These are phyloP conservation scores for Fonsecaea monophora DNA, from an alignment of 2,329 filamentous ascomycete species.

Conservation along the genomic window DNA sequence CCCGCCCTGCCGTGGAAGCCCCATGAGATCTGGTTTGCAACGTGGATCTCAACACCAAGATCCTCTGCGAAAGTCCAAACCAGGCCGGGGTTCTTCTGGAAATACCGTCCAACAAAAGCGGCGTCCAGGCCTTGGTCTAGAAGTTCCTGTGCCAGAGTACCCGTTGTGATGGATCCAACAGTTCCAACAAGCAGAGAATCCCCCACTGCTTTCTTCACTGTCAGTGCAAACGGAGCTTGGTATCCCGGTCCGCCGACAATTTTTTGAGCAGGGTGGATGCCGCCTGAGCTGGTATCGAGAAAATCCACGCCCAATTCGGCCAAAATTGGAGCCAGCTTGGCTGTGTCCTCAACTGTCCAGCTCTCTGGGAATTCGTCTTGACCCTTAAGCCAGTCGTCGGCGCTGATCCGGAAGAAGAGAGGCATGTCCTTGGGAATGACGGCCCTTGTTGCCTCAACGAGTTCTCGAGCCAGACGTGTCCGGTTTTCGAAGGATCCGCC, in stretches of 20 bases:
- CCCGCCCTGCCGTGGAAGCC: conserved; percentile 33
- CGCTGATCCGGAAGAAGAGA: conserved; percentile 74
- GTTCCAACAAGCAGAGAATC: conserved; percentile 73
- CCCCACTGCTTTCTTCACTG: conserved; percentile 75
- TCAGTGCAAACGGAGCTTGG: conserved; percentile 75
- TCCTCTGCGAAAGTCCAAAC: conserved; percentile 76
- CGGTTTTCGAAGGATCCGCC: conserved; percentile 67
- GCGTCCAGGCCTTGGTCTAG: conserved; percentile 69
- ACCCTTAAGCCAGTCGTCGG: conserved; percentile 74
- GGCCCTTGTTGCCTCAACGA: conserved; percentile 67
- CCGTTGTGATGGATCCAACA: conserved; percentile 76
- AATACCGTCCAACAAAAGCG: conserved; percentile 75
- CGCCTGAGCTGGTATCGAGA: conserved; percentile 80
- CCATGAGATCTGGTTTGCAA: conserved; percentile 67
- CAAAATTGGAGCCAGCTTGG: conserved; percentile 69
- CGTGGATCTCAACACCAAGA: conserved; percentile 72
- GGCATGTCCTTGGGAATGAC: conserved; percentile 72
- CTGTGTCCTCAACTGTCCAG: conserved; percentile 72
- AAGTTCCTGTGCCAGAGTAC: conserved; percentile 70
- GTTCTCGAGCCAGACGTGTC: conserved; percentile 69
- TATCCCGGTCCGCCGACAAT: conserved; percentile 65
- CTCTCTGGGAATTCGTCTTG: conserved; percentile 63
- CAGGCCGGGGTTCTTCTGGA: conserved; percentile 80
- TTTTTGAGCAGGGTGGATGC: conserved; percentile 50
- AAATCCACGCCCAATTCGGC: conserved; percentile 78